These are phyloP conservation scores for Cerrena zonata DNA, from an alignment of 1,284 basidiomycete species.

Conservation along the genomic window DNA sequence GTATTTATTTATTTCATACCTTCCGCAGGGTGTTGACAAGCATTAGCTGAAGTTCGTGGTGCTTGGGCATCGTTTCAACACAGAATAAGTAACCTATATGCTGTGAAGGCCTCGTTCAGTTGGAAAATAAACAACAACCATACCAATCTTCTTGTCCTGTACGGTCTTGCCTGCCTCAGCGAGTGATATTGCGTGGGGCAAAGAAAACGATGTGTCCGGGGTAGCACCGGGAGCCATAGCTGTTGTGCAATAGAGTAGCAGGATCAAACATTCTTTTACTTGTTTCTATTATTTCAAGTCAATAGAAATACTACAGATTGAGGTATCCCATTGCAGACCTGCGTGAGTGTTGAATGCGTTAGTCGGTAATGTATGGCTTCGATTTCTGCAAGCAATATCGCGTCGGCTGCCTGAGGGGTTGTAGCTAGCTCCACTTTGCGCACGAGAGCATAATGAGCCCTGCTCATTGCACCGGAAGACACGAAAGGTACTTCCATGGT, in stretches of 20 bases:
- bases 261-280: conserved; percentile 55
- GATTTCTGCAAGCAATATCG: conserved; percentile 52
- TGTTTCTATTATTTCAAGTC: conserved; percentile 36
- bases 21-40: conserved; percentile 77
- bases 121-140: not conserved
- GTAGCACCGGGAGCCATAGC: conserved; percentile 37
- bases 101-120: not conserved
- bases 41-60: conserved; percentile 73
- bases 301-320: not conserved
- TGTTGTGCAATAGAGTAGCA: conserved; percentile 64
- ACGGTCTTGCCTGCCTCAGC: conserved; percentile 59
- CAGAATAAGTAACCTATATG: conserved; percentile 69
- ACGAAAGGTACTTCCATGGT: conserved; percentile 69
- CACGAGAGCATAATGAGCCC: conserved; percentile 67
- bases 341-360: conserved; percentile 37
- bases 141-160: conserved; percentile 67
- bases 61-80: conserved; percentile 56
- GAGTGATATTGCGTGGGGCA: conserved; percentile 65
- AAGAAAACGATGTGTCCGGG: conserved; percentile 55
- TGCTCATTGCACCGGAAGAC: conserved; percentile 68
- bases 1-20: conserved; percentile 31
- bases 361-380: conserved; percentile 48
- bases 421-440: conserved; percentile 58
- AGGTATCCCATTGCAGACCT: not conserved
- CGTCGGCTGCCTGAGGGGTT: conserved; percentile 52